phyloP scores from a whole-genome alignment of 129 eudicot genomes.

The Centella asiatica region DNA sequence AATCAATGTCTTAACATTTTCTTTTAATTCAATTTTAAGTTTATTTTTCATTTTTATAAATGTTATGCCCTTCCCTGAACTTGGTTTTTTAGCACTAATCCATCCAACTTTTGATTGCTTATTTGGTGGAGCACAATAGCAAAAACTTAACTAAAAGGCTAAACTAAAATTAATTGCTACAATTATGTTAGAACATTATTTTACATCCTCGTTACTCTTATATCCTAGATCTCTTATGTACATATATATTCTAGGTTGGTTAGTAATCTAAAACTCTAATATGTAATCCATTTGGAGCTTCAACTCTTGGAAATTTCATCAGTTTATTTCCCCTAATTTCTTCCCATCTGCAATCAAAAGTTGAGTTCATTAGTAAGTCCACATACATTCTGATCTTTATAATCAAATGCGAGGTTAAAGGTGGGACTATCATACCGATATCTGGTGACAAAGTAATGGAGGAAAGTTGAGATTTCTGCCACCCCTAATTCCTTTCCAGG shows the following conservation, averaged over 20 bases:
- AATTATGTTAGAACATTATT: slow-evolving; percentile 29
- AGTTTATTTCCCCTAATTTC: slow-evolving; percentile 85
- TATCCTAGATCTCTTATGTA: slow-evolving; percentile 36
- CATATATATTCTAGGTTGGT: slow-evolving; percentile 20
- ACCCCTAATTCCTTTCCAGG: slow-evolving; percentile 93
- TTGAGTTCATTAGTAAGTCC: neutral
- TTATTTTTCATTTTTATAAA: too few relatives aligned
- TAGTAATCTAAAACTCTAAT: slow-evolving; percentile 60
- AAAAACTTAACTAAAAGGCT: slow-evolving; percentile 6
- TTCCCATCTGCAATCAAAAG: slow-evolving; percentile 64
- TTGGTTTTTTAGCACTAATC: neutral
- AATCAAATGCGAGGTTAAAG: neutral
- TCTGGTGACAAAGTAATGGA: slow-evolving; percentile 80
- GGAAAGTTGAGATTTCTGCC: slow-evolving; percentile 80
- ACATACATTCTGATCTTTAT: neutral
- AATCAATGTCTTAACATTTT: neutral
- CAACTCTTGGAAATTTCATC: slow-evolving; percentile 92
- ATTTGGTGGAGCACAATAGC: neutral
- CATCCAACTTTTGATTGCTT: neutral
- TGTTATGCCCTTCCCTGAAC: neutral
- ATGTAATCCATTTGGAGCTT: slow-evolving; percentile 88
- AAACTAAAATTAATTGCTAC: slow-evolving; percentile 11
- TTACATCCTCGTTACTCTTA: slow-evolving; percentile 22
- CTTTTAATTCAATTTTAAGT: too few relatives aligned
- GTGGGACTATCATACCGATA: slow-evolving; percentile 40